Base-by-base conservation (phyloP, 495 filamentous ascomycete genomes). In the Xylaria grammica region DNA sequence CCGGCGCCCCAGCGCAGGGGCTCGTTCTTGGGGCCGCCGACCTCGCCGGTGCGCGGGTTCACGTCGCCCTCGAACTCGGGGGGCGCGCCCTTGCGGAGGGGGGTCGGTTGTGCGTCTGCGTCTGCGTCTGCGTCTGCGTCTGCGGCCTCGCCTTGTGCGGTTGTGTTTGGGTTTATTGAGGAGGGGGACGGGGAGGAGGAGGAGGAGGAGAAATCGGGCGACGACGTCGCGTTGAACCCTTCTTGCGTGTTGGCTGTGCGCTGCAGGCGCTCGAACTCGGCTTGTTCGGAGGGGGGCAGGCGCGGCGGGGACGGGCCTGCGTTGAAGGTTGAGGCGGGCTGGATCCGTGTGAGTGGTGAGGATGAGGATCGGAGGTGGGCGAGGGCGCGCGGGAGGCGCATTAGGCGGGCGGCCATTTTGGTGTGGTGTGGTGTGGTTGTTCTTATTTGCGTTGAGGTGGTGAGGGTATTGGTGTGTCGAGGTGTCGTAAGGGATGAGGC, bases 21-120 rank as follows among this genome's bases (percentile, higher is more conserved):
- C 78, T 99, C 95, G 76, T 97, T 99, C 86, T 98, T 99, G 19
- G 95, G 95, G 15, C 95, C 95, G 6, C 94, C 95, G 46, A 96
- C 84, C 80, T 98, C 95, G n/a, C 96, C 96, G 2, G 95, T 99
- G 80, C 90, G 90, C 2, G 95, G 95, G 72, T 99, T 97, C 62
- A 81, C 83, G 42, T 98, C 92, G 42, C 95, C 95, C 69, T 96
- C 91, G 70, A 99, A 99, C 76, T 98, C 95, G 2, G 95, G 95
- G 74, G 86, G 83, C 49, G 92, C 87, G 20, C 94, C 81, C 72
- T 75, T 79, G 51, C 77, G 77, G 10, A 81, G 65, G 3, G 74
- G 68, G 0, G 66, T 65, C 0, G 74, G 53, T 30, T 15, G 9
- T 53, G 29, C 17, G 50, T n/a, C 5, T 34, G 27, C 24, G 22